A percentile compares a stretch with the other conserved stretches of the same genome.
Evolutionary conservation across 768 basidiomycete genomes (phyloP).

Genomic region (Infundibulicybe gibba): DNA sequence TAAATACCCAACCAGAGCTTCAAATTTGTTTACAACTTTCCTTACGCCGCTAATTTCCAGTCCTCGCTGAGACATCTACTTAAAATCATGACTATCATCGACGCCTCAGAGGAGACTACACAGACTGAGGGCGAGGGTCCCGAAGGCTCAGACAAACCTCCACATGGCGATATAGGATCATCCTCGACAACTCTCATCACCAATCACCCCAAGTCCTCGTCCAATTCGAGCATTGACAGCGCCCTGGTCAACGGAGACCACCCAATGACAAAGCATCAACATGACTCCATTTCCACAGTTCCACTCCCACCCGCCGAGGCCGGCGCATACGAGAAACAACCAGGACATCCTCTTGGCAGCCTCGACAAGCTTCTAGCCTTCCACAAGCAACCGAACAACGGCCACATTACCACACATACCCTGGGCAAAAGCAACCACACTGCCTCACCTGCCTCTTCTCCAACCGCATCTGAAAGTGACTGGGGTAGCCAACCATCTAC

Average conservation of each 20-base stretch:
- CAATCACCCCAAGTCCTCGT: constrained; percentile 13
- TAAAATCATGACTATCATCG: constrained; percentile 37
- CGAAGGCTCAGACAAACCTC: constrained; percentile 60
- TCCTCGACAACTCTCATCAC: constrained; percentile 15
- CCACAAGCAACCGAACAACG: constrained; percentile 17
- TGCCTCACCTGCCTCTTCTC: constrained; percentile 26
- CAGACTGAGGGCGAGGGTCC: constrained; percentile 53
- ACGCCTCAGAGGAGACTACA: constrained; percentile 46
- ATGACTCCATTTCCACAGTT: constrained; percentile 16
- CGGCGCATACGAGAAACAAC: constrained; percentile 43
- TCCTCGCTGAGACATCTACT: constrained; percentile 18
- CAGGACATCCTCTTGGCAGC: constrained; percentile 41
- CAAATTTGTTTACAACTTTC: constrained; percentile 14
- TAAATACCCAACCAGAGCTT: too few relatives aligned
- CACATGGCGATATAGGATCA: constrained; percentile 26
- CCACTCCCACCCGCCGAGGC: constrained; percentile 53
- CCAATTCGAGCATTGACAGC: constrained; percentile 11
- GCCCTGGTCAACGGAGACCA: too few relatives aligned
- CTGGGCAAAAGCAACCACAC: too few relatives aligned
- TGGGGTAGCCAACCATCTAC: constrained; percentile 40
- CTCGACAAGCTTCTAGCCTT: constrained; percentile 44
- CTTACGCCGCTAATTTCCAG: constrained; percentile 19
- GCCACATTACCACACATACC: too few relatives aligned
- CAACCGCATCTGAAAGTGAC: constrained; percentile 55
- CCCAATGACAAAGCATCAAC: background rate